A percentile compares a stretch with the other conserved stretches of the same genome.
Evolutionary conservation across 2,329 filamentous ascomycete genomes (phyloP).

Genomic region (Chaetomium sp.): DNA sequence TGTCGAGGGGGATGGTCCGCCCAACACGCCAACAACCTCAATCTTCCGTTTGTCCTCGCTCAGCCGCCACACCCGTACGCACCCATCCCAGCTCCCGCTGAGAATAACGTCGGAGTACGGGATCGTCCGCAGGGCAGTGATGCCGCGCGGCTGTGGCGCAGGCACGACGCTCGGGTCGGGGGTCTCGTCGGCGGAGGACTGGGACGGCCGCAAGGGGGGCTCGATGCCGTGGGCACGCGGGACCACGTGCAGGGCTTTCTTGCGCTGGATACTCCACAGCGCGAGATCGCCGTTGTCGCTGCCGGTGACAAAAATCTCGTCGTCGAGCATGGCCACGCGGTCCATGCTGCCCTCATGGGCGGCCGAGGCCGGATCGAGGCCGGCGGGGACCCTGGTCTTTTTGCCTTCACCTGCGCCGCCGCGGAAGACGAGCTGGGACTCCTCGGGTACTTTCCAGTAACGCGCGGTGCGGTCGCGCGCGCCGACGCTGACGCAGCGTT

Average conservation of each 20-base stretch:
- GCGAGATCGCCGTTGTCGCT: slow-evolving; percentile 83
- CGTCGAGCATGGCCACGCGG: slow-evolving; percentile 82
- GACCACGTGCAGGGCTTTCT: slow-evolving; percentile 82
- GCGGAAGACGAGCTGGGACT: slow-evolving; percentile 91
- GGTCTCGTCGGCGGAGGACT: slow-evolving; percentile 66
- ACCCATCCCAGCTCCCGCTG: slow-evolving; percentile 91
- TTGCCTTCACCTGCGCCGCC: slow-evolving; percentile 61
- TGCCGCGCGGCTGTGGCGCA: slow-evolving; percentile 69
- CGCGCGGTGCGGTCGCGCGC: slow-evolving; percentile 85
- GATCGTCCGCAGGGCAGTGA: slow-evolving; percentile 79
- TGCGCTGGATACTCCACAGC: slow-evolving; percentile 86
- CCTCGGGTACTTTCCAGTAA: slow-evolving; percentile 93
- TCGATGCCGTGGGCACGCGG: slow-evolving; percentile 82
- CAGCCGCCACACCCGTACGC: slow-evolving; percentile 77
- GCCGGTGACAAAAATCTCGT: slow-evolving; percentile 84
- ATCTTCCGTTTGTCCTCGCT: slow-evolving; percentile 76
- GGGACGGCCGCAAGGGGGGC: slow-evolving; percentile 56
- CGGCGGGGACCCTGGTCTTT: slow-evolving; percentile 33
- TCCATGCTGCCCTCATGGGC: slow-evolving; percentile 82
- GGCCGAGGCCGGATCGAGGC: slow-evolving; percentile 45
- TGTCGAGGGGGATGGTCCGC: neutral
- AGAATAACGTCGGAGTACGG: slow-evolving; percentile 88
- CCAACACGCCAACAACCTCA: slow-evolving; percentile 57
- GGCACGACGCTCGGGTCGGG: slow-evolving; percentile 55
- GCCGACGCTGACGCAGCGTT: slow-evolving; percentile 86